Evolutionary conservation across 2,329 filamentous ascomycete genomes (phyloP).

Genomic region (Ophiosphaerella narmari): DNA sequence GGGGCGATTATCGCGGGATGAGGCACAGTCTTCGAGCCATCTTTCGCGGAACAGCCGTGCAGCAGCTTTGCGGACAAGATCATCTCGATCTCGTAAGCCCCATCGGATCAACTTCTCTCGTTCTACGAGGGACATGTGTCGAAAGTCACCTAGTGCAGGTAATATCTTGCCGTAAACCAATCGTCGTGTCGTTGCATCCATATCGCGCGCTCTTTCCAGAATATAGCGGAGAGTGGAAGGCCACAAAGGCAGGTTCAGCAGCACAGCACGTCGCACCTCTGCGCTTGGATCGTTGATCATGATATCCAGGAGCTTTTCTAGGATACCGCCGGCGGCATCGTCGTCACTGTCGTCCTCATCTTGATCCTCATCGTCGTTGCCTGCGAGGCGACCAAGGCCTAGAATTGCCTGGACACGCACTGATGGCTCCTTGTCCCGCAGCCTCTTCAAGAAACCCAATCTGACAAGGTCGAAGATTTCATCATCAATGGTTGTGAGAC

Average conservation of each 20-base stretch:
- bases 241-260: slow-evolving; percentile 87
- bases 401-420: slow-evolving; percentile 91
- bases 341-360: slow-evolving; percentile 75
- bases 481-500: slow-evolving; percentile 88
- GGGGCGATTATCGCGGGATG: slow-evolving; percentile 63
- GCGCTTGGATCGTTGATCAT: slow-evolving; percentile 93
- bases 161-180: slow-evolving; percentile 86
- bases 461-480: slow-evolving; percentile 84
- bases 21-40: slow-evolving; percentile 97
- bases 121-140: slow-evolving; percentile 90
- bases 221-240: slow-evolving; percentile 83
- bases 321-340: slow-evolving; percentile 67
- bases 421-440: slow-evolving; percentile 91
- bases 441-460: slow-evolving; percentile 77
- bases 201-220: slow-evolving; percentile 86
- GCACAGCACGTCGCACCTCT: slow-evolving; percentile 84
- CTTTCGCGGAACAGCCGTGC: slow-evolving; percentile 87
- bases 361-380: slow-evolving; percentile 61
- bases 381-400: slow-evolving; percentile 81
- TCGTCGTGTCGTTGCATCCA: slow-evolving; percentile 81
- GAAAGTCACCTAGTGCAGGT: slow-evolving; percentile 89
- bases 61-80: slow-evolving; percentile 89
- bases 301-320: slow-evolving; percentile 83
- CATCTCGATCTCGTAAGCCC: slow-evolving; percentile 92
- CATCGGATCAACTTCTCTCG: slow-evolving; percentile 93